Conservation (phyloP, 768 basidiomycete species). For the Mycena polygramma region DNA sequence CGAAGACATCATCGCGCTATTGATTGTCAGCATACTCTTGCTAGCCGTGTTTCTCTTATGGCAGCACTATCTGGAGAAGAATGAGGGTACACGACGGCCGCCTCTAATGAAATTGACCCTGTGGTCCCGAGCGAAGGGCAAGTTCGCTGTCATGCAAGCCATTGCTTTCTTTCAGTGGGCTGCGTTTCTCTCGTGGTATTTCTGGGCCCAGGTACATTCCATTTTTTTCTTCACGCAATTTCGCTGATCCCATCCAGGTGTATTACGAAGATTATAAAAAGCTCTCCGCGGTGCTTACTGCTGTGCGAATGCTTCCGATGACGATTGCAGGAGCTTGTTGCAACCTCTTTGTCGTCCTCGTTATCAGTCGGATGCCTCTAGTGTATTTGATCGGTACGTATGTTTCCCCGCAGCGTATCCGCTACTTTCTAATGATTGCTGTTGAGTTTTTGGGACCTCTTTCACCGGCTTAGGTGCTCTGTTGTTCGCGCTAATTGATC, state of each 20-base stretch:
- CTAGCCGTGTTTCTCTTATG: slow-evolving; percentile 69
- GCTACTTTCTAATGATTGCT: not conserved
- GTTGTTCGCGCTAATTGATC: slow-evolving; percentile 78
- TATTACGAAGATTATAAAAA: slow-evolving; percentile 79
- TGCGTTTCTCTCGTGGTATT: slow-evolving; percentile 66
- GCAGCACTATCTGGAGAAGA: slow-evolving; percentile 69
- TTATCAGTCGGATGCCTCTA: slow-evolving; percentile 68
- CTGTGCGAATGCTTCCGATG: slow-evolving; percentile 81
- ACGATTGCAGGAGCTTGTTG: slow-evolving; percentile 74
- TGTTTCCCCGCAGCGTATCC: not conserved
- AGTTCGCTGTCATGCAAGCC: slow-evolving; percentile 69
- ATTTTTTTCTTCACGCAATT: not conserved
- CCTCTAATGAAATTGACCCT: slow-evolving; percentile 75
- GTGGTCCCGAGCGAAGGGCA: slow-evolving; percentile 74
- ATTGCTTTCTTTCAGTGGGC: slow-evolving; percentile 77
- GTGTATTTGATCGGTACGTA: slow-evolving; percentile 67
- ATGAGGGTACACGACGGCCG: slow-evolving; percentile 53
- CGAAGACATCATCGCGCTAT: slow-evolving; percentile 73
- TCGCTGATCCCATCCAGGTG: slow-evolving; percentile 52
- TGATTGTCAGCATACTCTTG: slow-evolving; percentile 70
- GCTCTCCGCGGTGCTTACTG: slow-evolving; percentile 69
- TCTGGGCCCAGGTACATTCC: slow-evolving; percentile 46
- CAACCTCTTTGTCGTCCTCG: slow-evolving; percentile 74
- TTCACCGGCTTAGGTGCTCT: slow-evolving; percentile 70
- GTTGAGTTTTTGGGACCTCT: slow-evolving; percentile 59